Base-by-base conservation (phyloP, 768 basidiomycete genomes). In the Lactarius pseudohatsudake region DNA sequence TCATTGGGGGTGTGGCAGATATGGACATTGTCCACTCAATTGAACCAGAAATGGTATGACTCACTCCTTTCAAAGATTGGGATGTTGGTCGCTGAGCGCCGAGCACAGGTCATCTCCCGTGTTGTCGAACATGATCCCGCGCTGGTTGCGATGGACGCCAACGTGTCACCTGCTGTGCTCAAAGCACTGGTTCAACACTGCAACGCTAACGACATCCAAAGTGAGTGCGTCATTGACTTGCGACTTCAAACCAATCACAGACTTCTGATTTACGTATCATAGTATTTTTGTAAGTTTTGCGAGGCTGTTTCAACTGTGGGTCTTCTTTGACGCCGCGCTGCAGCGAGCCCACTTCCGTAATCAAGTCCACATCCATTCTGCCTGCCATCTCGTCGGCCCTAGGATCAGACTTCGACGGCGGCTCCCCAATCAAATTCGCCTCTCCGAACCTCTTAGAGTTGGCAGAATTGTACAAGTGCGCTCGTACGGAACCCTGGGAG, bases 311-410 rank as follows among this genome's bases (percentile, higher is more conserved):
- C 43, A 6, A 3, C 15, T 6, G 40, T 9, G 22, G 11, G 9
- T 36, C 22, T n/a, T n/a, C 16, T 36, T 53, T 68, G 10, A 59
- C 47, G 55, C 54, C 43, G 55, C 54, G 32, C 61, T 66, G n/a
- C 69, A 92, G 91, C 75, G 97, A 99, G 76, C 96, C 97, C 1
- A 98, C 97, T 1, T 97, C 95, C 0, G 81, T 89, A n/a, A 77
- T 82, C 55, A 98, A 98, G 78, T 88, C 91, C 0, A 79, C 80
- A 1, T 78, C 81, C 2, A 86, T 98, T 65, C 73, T 97, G 6
- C 82, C 86, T 0, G 86, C 91, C 0, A 76, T 91, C 59, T 74
- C 77, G 4, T 76, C 80, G 16, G 78, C 77, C 38, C 55, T 80
- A 8, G 68, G 80, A 43, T 54, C 65, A 62, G 66, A 64, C 65